Percentiles rank a stretch among this genome's conserved stretches.
These are phyloP conservation scores for Diaporthe capsici DNA, from an alignment of 2,329 filamentous ascomycete species.

Conservation along the genomic window DNA sequence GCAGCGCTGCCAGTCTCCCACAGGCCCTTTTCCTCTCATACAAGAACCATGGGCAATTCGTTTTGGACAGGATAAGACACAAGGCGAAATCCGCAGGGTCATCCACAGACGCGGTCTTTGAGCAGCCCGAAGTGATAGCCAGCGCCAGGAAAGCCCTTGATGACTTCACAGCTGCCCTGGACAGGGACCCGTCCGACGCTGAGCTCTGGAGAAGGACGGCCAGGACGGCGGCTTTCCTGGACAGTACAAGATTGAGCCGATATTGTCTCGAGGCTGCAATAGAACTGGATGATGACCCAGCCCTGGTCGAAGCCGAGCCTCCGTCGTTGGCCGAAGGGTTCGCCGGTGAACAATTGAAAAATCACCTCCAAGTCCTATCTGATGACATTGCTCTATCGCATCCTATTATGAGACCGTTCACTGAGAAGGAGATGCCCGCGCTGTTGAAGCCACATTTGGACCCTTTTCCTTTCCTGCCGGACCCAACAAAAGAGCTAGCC, in stretches of 20 bases:
- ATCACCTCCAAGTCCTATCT: constrained; percentile 65
- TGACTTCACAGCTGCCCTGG: constrained; percentile 71
- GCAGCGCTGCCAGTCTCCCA: constrained; percentile 83
- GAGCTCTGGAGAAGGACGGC: constrained; percentile 75
- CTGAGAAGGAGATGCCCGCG: constrained; percentile 64
- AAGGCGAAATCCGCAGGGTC: constrained; percentile 53
- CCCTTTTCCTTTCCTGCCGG: constrained; percentile 73
- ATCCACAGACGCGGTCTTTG: constrained; percentile 51
- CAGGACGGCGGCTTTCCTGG: constrained; percentile 70
- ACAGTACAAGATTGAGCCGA: constrained; percentile 69
- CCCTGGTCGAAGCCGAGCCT: constrained; percentile 72
- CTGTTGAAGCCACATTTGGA: constrained; percentile 69
- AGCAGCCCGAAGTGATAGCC: constrained; percentile 53
- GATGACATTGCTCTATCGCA: constrained; percentile 72
- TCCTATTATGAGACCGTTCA: constrained; percentile 71
- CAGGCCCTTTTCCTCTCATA: constrained; percentile 94
- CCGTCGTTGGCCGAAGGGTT: constrained; percentile 74
- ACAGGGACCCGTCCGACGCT: constrained; percentile 76
- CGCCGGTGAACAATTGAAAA: constrained; percentile 73
- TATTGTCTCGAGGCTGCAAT: constrained; percentile 77
- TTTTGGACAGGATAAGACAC: constrained; percentile 80
- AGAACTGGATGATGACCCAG: constrained; percentile 76
- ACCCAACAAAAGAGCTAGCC: constrained; percentile 60
- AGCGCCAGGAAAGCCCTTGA: constrained; percentile 64
- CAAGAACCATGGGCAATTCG: constrained; percentile 95